A percentile compares a stretch with the other conserved stretches of the same genome.
Conservation (phyloP, 805 yeast species). For the Phaffomyces opuntiae region DNA sequence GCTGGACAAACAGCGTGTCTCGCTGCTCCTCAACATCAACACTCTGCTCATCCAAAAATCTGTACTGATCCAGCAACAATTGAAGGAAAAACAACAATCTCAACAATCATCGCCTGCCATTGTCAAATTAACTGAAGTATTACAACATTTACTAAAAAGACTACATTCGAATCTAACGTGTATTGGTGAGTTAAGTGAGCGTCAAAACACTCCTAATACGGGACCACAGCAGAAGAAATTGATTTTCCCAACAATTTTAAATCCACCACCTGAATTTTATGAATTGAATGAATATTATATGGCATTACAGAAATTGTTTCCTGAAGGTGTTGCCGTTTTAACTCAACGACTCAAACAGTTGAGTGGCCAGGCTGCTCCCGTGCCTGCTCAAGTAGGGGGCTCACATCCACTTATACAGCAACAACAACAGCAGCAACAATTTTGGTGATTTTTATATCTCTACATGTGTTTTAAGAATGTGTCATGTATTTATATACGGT, state of each 20-base stretch:
- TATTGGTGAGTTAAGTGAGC: slow-evolving; percentile 23
- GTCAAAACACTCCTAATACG: slow-evolving; percentile 10
- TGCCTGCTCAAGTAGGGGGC: neutral
- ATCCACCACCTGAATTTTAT: slow-evolving; percentile 21
- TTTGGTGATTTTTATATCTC: slow-evolving; percentile 1
- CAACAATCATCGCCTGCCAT: slow-evolving; percentile 7
- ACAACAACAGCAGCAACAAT: slow-evolving; percentile 9
- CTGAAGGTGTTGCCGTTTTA: slow-evolving; percentile 20
- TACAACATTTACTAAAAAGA: slow-evolving; percentile 21
- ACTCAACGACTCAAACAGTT: slow-evolving; percentile 8
- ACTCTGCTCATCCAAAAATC: slow-evolving; percentile 21
- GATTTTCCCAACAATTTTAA: slow-evolving; percentile 20
- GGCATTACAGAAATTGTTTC: slow-evolving; percentile 20
- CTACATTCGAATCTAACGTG: slow-evolving; percentile 24
- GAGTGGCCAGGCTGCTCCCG: neutral
- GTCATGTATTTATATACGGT: neutral
- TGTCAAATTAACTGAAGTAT: slow-evolving; percentile 15
- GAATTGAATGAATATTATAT: slow-evolving; percentile 21
- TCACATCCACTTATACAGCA: neutral
- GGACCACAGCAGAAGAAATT: slow-evolving; percentile 7
- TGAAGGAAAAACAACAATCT: slow-evolving; percentile 12
- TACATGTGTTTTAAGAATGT: no score
- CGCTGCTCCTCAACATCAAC: slow-evolving; percentile 19
- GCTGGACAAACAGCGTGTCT: slow-evolving; percentile 20
- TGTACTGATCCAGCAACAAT: slow-evolving; percentile 19